Percentiles rank a stretch among this genome's conserved stretches.
Conservation (phyloP, 2,329 filamentous ascomycete genomes). For the Fusarium sp. region DNA sequence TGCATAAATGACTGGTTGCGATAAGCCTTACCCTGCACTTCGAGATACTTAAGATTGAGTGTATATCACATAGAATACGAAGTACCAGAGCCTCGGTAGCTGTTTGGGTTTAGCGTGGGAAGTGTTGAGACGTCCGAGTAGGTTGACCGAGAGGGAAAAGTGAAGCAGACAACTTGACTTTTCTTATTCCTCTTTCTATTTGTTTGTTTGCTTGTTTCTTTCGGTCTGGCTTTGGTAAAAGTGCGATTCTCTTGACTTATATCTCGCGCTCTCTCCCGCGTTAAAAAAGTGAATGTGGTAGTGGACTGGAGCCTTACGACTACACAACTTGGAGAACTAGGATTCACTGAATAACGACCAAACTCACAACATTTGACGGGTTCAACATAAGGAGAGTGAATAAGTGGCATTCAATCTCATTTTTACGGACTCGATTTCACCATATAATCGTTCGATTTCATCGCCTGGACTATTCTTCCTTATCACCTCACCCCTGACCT, state of each 20-base stretch:
- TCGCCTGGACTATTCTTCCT: neutral
- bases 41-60: slow-evolving; percentile 1
- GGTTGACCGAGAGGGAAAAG: slow-evolving; percentile 44
- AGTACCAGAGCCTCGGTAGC: slow-evolving; percentile 38
- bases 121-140: slow-evolving; percentile 36
- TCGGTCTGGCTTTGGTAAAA: slow-evolving; percentile 5
- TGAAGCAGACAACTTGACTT: slow-evolving; percentile 23
- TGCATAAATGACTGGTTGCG: slow-evolving; percentile 41
- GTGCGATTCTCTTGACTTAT: slow-evolving; percentile 14
- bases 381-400: neutral
- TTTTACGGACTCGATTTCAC: neutral
- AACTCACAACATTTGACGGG: slow-evolving; percentile 7
- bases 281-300: neutral
- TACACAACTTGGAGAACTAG: neutral
- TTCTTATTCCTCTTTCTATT: slow-evolving; percentile 10
- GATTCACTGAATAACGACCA: slow-evolving; percentile 9
- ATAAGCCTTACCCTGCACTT: slow-evolving; percentile 28
- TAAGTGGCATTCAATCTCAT: neutral
- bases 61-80: neutral
- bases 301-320: neutral
- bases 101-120: slow-evolving; percentile 42
- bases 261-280: slow-evolving; percentile 6
- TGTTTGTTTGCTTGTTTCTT: neutral
- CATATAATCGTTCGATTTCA: slow-evolving; percentile 5
- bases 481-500: neutral